These are phyloP conservation scores for Cephalotrichum gorgonifer DNA, from an alignment of 2,329 filamentous ascomycete species.

Conservation along the genomic window DNA sequence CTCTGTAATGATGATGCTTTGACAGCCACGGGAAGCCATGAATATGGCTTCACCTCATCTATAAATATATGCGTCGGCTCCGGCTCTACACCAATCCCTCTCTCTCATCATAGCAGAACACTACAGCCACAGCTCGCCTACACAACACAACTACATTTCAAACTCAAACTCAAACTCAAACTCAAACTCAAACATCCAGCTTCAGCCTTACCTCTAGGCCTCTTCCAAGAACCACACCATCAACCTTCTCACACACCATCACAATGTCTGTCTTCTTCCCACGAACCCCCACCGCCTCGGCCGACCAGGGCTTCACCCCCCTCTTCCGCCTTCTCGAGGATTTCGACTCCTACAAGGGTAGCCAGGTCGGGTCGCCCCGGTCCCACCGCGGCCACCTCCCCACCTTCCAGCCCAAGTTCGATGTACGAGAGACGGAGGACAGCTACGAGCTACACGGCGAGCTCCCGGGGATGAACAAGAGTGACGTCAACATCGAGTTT, in stretches of 20 bases:
- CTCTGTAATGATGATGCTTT: too few relatives aligned
- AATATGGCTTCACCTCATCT: too few relatives aligned
- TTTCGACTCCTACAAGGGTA: conserved; percentile 43
- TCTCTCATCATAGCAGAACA: too few relatives aligned
- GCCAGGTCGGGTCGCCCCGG: not conserved
- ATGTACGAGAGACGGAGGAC: conserved; percentile 59
- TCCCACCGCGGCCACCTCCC: conserved; percentile 22
- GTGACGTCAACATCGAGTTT: conserved; percentile 69
- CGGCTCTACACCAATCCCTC: too few relatives aligned
- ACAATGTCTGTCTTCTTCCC: conserved; percentile 56
- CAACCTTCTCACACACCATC: conserved; percentile 6
- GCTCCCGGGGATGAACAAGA: conserved; percentile 64
- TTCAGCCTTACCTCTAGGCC: not conserved
- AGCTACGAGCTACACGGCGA: conserved; percentile 72
- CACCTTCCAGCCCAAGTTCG: conserved; percentile 67
- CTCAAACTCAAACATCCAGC: not conserved
- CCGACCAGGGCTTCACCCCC: conserved; percentile 42
- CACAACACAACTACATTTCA: too few relatives aligned
- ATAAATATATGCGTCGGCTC: too few relatives aligned
- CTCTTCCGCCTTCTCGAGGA: conserved; percentile 57
- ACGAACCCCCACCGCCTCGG: conserved; percentile 38
- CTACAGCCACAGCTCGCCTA: too few relatives aligned
- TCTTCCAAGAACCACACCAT: not conserved
- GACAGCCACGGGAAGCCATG: too few relatives aligned
- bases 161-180: not conserved